Base-by-base conservation (phyloP, 1,284 basidiomycete species). In the Hymenochaete sp. region DNA sequence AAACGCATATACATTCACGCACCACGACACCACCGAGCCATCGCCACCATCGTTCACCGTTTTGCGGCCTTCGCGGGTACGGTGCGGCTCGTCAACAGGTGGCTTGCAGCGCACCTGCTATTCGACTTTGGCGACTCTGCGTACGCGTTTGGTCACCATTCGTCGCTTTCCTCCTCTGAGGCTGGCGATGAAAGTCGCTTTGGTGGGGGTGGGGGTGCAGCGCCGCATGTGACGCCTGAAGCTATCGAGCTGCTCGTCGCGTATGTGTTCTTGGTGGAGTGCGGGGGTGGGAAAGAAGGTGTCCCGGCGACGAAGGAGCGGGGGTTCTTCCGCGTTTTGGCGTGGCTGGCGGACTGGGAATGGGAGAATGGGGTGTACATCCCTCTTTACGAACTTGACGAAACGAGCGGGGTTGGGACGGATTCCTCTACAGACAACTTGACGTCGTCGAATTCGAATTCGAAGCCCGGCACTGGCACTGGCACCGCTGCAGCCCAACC, bases 81-180 rank as follows among this genome's bases (percentile, higher is more conserved):
- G 0, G 83, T 88, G 16, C 73, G 96, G 22, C 71, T 98, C 18
- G 76, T 89, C 32, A 95, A 98, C 65, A 77, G 96, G 41, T 99
- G 96, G 96, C 66, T 98, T 38, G 77, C 84, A 0, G 71, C 83
- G 1, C 96, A 98, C 62, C 89, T 95, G 84, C 73, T 98, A 18
- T 70, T 89, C 13, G 67, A 72, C 1, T n/a, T n/a, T n/a, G n/a
- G n/a, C n/a, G n/a, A n/a, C n/a, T n/a, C n/a, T n/a, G n/a, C n/a
- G n/a, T n/a, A n/a, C n/a, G n/a, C n/a, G n/a, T n/a, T n/a, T n/a
- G n/a, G n/a, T n/a, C n/a, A n/a, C n/a, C n/a, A n/a, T n/a, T n/a
- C n/a, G n/a, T n/a, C n/a, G n/a, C n/a, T n/a, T n/a, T n/a, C n/a
- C n/a, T n/a, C n/a, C n/a, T n/a, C n/a, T n/a, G n/a, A n/a, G n/a